phyloP scores from a whole-genome alignment of 1,284 basidiomycete species.

The Volvariella surrecta region DNA sequence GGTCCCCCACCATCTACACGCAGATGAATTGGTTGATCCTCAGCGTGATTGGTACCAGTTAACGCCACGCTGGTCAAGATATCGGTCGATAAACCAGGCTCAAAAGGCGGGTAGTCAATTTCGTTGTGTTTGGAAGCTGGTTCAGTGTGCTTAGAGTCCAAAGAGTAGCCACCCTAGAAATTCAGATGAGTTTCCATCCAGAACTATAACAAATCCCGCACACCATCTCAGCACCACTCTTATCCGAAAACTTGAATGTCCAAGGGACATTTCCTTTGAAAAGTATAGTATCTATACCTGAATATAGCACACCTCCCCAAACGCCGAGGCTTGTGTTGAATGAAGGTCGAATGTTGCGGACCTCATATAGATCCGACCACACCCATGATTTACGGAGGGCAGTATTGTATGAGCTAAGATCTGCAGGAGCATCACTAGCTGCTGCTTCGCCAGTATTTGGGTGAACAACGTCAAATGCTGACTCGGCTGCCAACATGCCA shows the following conservation, averaged over 20 bases:
- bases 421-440: slow-evolving; percentile 27
- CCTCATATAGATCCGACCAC: slow-evolving; percentile 82
- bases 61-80: slow-evolving; percentile 86
- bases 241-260: slow-evolving; percentile 59
- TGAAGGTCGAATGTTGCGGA: slow-evolving; percentile 88
- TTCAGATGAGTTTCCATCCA: too few species aligned
- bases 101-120: slow-evolving; percentile 86
- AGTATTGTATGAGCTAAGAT: slow-evolving; percentile 75
- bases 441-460: slow-evolving; percentile 10
- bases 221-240: slow-evolving; percentile 13
- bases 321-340: slow-evolving; percentile 85
- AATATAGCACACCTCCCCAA: slow-evolving; percentile 86
- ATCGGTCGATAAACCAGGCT: slow-evolving; percentile 92
- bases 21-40: slow-evolving; percentile 92
- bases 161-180: slow-evolving; percentile 31
- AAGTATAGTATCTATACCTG: slow-evolving; percentile 83
- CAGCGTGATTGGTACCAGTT: slow-evolving; percentile 94
- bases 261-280: slow-evolving; percentile 86
- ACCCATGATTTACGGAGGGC: slow-evolving; percentile 82
- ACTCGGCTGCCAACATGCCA: slow-evolving; percentile 94
- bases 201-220: background rate
- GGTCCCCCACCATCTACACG: slow-evolving; percentile 33
- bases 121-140: slow-evolving; percentile 64
- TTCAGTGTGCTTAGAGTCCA: slow-evolving; percentile 74
- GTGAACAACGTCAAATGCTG: slow-evolving; percentile 63